phyloP scores from a whole-genome alignment of 73 alveolate species.

The Paramecium sexaurelia region DNA sequence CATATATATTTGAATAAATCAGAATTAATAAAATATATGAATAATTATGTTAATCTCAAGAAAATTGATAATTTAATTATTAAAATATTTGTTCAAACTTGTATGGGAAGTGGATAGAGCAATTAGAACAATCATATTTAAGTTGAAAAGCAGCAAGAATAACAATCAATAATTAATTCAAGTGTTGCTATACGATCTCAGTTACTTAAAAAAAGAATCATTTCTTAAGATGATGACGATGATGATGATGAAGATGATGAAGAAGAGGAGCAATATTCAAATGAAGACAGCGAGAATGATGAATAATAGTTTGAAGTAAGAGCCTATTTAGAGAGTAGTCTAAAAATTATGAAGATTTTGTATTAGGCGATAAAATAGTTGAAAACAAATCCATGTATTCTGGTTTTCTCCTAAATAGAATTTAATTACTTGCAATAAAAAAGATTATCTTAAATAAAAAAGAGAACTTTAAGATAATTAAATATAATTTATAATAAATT shows the following conservation, averaged over 20 bases:
- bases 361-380: not conserved
- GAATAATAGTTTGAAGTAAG: not conserved
- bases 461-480: not conserved
- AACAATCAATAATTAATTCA: not conserved
- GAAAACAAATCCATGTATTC: slow-evolving; percentile 13
- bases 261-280: not conserved
- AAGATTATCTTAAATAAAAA: not conserved
- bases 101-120: not conserved
- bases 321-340: slow-evolving; percentile 13
- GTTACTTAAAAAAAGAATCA: not conserved
- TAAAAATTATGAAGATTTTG: not conserved
- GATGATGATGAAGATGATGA: not conserved
- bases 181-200: not conserved
- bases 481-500: not conserved
- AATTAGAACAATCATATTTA: not conserved
- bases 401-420: not conserved
- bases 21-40: not conserved
- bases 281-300: not conserved
- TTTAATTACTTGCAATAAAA: not conserved
- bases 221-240: slow-evolving; percentile 13
- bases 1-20: too few species aligned
- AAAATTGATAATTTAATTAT: not conserved
- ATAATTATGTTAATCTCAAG: not conserved
- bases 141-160: not conserved
- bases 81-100: not conserved